Evolutionary conservation across 139 green algal genomes (phyloP).

Genomic region (Limnomonas spitsbergensis): DNA sequence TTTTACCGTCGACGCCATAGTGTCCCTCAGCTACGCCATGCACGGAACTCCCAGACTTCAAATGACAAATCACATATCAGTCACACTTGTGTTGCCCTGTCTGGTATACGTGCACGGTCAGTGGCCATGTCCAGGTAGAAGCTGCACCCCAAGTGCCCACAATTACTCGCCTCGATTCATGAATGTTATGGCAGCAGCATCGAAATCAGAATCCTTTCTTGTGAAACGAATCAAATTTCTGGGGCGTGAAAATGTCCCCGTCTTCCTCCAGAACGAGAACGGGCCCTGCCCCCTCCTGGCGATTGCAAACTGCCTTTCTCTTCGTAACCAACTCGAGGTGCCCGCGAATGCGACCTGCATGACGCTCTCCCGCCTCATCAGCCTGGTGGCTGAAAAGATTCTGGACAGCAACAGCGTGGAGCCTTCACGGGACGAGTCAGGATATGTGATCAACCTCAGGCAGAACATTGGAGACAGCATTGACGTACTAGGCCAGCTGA

Average conservation of each 20-base stretch:
- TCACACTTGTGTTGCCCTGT: too few relatives aligned
- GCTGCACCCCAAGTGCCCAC: too few relatives aligned
- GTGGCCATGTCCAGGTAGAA: too few relatives aligned
- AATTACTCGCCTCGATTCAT: too few relatives aligned
- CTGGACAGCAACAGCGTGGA: slow-evolving; percentile 64
- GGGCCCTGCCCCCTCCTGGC: slow-evolving; percentile 91
- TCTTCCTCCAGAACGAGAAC: slow-evolving; percentile 90
- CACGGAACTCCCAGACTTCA: too few relatives aligned
- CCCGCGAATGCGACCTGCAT: slow-evolving; percentile 2
- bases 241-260: slow-evolving; percentile 42
- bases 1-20: slow-evolving; percentile 15
- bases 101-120: too few relatives aligned
- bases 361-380: slow-evolving; percentile 59
- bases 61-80: too few relatives aligned
- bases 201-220: slow-evolving; percentile 15
- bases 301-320: slow-evolving; percentile 82
- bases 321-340: slow-evolving; percentile 55
- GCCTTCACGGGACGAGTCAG: background rate
- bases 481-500: slow-evolving; percentile 35
- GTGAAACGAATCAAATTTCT: slow-evolving; percentile 47
- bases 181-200: too few relatives aligned
- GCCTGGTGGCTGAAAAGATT: slow-evolving; percentile 70
- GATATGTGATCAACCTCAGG: slow-evolving; percentile 18
- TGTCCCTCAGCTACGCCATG: too few relatives aligned
- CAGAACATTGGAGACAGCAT: slow-evolving; percentile 46